Base-by-base conservation (phyloP, 1,139 yeast species). In the Blastobotrys serpentis region DNA sequence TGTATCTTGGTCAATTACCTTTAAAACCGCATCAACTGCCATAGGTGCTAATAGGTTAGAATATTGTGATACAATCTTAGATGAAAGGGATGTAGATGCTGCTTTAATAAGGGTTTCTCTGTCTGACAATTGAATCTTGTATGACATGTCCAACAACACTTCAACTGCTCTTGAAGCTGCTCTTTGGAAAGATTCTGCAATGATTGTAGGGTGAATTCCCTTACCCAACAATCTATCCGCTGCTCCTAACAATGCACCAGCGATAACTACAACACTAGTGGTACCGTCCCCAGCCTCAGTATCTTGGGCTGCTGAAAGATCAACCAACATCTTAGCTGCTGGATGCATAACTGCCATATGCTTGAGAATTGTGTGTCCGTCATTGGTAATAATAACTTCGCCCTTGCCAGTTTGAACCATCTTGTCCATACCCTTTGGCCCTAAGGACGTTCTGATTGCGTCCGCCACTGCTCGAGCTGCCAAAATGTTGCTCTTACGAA, bases 201-300 rank as follows among this genome's bases (percentile, higher is more conserved):
- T 88, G 51, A 89, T 78, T 10, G 96, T 87, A 48, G 99, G 99
- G 68, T 92, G 98, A 57, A 92, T 88, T 8, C 98, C 98, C 65
- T 86, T 88, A 58, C 80, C 82, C 59, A 92, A 77, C 54, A 92
- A 75, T 65, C 85, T 82, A 60, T 94, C 98, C 47, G 98, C 96
- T 19, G 98, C 98, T 30, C 92, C 95, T 49, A 92, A 75, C 47
- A 92, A 73, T 5, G 97, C 92, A 25, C 99, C 98, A 3, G 98
- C 88, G 57, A 92, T 76, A 52, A 92, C 92, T 30, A 95, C 98
- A 33, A 92, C 98, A 1, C 97, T 84, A 0, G 99, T 92, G 39
- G 99, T 92, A 56, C 99, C 99, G 66, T 92, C 99, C 50, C 99
- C 99, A 18, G 98, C 98, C 67, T 90, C 99, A 30, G 90, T 84